Conservation (phyloP, 805 yeast genomes). For the Scheffersomyces amazonensis region DNA sequence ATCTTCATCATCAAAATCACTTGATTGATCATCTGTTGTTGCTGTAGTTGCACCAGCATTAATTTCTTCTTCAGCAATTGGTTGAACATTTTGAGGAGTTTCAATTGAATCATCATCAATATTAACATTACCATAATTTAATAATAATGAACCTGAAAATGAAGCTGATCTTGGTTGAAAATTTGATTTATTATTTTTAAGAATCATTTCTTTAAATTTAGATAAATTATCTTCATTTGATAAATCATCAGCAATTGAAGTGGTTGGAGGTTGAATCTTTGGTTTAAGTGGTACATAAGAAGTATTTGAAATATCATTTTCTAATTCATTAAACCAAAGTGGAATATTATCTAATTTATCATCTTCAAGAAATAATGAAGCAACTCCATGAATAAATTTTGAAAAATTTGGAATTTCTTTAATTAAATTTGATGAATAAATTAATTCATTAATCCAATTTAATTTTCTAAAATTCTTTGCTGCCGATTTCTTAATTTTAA, state of each 20-base stretch:
- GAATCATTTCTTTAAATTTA: slow-evolving; percentile 39
- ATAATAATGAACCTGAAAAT: slow-evolving; percentile 31
- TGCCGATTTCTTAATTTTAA: slow-evolving; percentile 50
- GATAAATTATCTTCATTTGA: slow-evolving; percentile 40
- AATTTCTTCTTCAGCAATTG: slow-evolving; percentile 64
- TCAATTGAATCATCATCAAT: slow-evolving; percentile 8
- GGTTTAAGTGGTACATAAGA: slow-evolving; percentile 1
- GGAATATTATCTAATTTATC: slow-evolving; percentile 89
- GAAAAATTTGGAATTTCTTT: slow-evolving; percentile 94
- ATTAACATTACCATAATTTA: slow-evolving; percentile 1
- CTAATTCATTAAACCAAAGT: slow-evolving; percentile 92
- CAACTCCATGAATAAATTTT: slow-evolving; percentile 89
- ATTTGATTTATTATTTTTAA: slow-evolving; percentile 20
- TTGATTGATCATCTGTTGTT: slow-evolving; percentile 19
- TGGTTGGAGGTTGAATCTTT: background rate
- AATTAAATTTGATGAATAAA: slow-evolving; percentile 70
- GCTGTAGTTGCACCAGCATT: slow-evolving; percentile 28
- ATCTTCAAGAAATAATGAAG: slow-evolving; percentile 82
- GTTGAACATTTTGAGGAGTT: slow-evolving; percentile 7
- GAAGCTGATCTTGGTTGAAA: slow-evolving; percentile 38
- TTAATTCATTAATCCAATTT: slow-evolving; percentile 84
- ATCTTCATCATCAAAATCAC: slow-evolving; percentile 30
- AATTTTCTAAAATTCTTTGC: slow-evolving; percentile 39
- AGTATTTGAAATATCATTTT: slow-evolving; percentile 55
- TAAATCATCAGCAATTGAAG: slow-evolving; percentile 25